These are phyloP conservation scores for Adiantum capillusveneris DNA, from an alignment of 75 land plant genomes.

Conservation along the genomic window DNA sequence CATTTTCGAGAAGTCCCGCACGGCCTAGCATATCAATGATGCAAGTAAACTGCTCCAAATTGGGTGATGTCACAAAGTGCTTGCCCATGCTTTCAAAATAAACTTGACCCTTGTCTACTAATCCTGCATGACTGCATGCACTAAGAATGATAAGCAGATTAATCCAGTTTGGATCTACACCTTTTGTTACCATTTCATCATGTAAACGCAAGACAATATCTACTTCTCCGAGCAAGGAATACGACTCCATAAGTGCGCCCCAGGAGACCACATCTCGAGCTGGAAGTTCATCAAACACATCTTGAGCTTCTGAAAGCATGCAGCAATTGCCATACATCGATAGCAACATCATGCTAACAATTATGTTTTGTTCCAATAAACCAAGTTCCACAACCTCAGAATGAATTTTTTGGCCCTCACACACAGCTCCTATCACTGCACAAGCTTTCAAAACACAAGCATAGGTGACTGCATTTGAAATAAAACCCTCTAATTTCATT, in stretches of 20 bases:
- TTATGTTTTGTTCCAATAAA: conserved; percentile 1
- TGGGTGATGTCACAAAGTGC: conserved; percentile 6
- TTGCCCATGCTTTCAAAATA: conserved; percentile 22
- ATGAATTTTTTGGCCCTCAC: conserved; percentile 22
- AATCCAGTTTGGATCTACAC: conserved; percentile 26
- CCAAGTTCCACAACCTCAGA: conserved; percentile 17
- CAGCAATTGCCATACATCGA: conserved; percentile 37
- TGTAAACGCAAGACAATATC: conserved; percentile 25
- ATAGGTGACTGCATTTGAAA: conserved; percentile 14
- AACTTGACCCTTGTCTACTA: conserved; percentile 44
- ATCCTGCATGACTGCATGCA: conserved; percentile 34
- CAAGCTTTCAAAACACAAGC: conserved; percentile 31
- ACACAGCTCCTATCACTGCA: conserved; percentile 23
- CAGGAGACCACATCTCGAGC: conserved; percentile 23
- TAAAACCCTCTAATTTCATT: conserved; percentile 23
- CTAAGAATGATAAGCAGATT: conserved; percentile 34
- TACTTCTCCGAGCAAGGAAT: conserved; percentile 28
- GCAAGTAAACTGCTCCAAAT: conserved; percentile 35
- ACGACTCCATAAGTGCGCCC: conserved; percentile 33
- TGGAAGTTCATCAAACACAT: conserved; percentile 25
- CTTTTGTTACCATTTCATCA: conserved; percentile 35
- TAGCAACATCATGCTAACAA: conserved; percentile 19
- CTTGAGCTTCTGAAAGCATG: conserved; percentile 21
- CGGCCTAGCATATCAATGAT: conserved; percentile 34
- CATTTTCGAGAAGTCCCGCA: conserved; percentile 23